Percentiles rank a stretch among this genome's conserved stretches.
phyloP scores from a whole-genome alignment of 371 early-diverging fungal genomes.

The Haplosporangium sp. region DNA sequence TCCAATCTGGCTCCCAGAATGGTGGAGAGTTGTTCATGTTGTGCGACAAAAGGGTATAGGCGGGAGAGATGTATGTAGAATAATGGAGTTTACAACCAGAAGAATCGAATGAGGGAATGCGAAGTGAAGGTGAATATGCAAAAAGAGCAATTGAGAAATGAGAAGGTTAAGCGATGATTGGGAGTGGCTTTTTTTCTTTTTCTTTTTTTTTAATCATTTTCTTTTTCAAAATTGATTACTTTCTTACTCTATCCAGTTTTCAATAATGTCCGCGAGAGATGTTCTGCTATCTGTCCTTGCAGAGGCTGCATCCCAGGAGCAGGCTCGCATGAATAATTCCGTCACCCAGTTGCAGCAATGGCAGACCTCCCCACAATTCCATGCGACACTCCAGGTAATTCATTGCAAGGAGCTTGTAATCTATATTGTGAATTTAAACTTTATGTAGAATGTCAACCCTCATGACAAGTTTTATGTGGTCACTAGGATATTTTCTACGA shows the following conservation, averaged over 20 bases:
- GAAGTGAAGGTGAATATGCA: not conserved
- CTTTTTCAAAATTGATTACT: not conserved
- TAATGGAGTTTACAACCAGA: not conserved
- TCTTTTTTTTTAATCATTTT: not conserved
- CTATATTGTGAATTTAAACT: not conserved
- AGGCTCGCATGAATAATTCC: constrained; percentile 70
- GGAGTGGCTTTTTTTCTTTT: constrained; percentile 16
- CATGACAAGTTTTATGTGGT: not conserved
- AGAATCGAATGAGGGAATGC: not conserved
- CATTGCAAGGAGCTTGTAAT: not conserved
- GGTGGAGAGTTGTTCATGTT: constrained; percentile 59
- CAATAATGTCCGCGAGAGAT: constrained; percentile 67
- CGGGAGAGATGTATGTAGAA: not conserved
- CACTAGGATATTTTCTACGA: constrained; percentile 85
- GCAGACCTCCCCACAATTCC: constrained; percentile 80
- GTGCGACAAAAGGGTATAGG: not conserved
- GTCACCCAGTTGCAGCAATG: constrained; percentile 81
- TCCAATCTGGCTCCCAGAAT: constrained; percentile 70
- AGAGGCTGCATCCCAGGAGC: constrained; percentile 79
- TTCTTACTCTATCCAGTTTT: not conserved
- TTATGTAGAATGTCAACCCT: not conserved
- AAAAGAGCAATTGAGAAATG: constrained; percentile 1
- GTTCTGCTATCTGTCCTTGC: constrained; percentile 67
- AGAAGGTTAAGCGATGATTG: not conserved
- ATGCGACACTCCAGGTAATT: constrained; percentile 77